These are phyloP conservation scores for Moelleriella libera DNA, from an alignment of 2,329 filamentous ascomycete species.

Conservation along the genomic window DNA sequence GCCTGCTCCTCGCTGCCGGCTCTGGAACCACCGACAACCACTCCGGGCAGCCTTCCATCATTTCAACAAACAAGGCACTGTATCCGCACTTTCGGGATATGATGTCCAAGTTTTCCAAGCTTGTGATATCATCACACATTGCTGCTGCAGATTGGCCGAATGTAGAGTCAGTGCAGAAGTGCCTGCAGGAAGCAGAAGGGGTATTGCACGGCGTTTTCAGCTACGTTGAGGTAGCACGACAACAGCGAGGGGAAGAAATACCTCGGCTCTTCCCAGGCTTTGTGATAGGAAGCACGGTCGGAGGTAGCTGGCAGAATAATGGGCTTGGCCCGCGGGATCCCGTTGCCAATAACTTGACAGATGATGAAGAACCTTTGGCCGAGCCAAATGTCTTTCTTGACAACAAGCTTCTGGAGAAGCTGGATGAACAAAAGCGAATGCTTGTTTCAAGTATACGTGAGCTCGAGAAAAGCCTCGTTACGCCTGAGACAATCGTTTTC, in stretches of 20 bases:
- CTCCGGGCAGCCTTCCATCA: conserved; percentile 97
- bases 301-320: conserved; percentile 80
- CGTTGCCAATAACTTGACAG: conserved; percentile 70
- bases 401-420: conserved; percentile 59
- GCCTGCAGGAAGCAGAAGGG: conserved; percentile 91
- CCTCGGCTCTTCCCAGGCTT: conserved; percentile 90
- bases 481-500: conserved; percentile 71
- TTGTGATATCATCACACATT: conserved; percentile 95
- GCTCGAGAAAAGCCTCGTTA: conserved; percentile 68
- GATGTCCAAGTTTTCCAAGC: conserved; percentile 99
- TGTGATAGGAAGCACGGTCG: conserved; percentile 67
- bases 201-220: conserved; percentile 88
- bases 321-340: conserved; percentile 50
- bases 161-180: conserved; percentile 87
- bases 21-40: conserved; percentile 98
- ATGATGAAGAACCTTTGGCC: conserved; percentile 58
- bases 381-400: conserved; percentile 69
- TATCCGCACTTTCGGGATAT: conserved; percentile 97
- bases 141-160: conserved; percentile 93
- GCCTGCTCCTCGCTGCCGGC: conserved; percentile 83
- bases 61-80: conserved; percentile 91
- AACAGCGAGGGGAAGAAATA: conserved; percentile 86
- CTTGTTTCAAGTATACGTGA: conserved; percentile 77
- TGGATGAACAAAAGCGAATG: conserved; percentile 76
- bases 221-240: conserved; percentile 88